These are phyloP conservation scores for Trichoderma gamsii DNA, from an alignment of 495 filamentous ascomycete genomes.

Conservation along the genomic window DNA sequence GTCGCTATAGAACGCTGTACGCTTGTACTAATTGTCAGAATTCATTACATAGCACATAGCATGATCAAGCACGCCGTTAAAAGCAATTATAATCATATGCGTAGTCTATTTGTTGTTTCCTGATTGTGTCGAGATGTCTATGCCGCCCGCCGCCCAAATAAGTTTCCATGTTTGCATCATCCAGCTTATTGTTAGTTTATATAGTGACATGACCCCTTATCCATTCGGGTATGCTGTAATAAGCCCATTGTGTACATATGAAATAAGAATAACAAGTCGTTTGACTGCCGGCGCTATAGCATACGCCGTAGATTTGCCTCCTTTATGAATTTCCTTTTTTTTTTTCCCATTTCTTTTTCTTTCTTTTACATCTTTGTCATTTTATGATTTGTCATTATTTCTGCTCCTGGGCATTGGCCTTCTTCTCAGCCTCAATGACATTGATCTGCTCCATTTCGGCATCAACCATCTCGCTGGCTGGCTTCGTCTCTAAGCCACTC, in stretches of 20 bases:
- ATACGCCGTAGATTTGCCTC: background rate
- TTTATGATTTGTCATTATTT: slow-evolving; percentile 5
- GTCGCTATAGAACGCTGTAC: no score
- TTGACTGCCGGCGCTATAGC: background rate
- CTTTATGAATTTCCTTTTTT: background rate
- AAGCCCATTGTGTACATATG: slow-evolving; percentile 11
- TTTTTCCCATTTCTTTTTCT: background rate
- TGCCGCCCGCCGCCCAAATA: background rate
- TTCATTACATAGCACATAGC: background rate
- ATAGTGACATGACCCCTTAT: background rate
- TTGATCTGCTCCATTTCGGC: slow-evolving; percentile 35
- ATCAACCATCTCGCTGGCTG: slow-evolving; percentile 38
- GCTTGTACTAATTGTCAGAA: no score
- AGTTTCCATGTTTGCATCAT: slow-evolving; percentile 1
- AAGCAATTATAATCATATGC: background rate
- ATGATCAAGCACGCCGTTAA: background rate
- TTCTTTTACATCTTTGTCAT: background rate
- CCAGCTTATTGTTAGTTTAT: background rate
- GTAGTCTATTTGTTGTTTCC: slow-evolving; percentile 14
- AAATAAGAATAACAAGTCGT: slow-evolving; percentile 10
- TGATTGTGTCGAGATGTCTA: slow-evolving; percentile 16
- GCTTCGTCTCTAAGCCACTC: slow-evolving; percentile 33
- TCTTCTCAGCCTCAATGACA: slow-evolving; percentile 24
- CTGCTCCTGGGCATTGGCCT: slow-evolving; percentile 14
- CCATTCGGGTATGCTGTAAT: slow-evolving; percentile 1